phyloP scores from a whole-genome alignment of 2,329 filamentous ascomycete genomes.

The Raffaelea arxii region DNA sequence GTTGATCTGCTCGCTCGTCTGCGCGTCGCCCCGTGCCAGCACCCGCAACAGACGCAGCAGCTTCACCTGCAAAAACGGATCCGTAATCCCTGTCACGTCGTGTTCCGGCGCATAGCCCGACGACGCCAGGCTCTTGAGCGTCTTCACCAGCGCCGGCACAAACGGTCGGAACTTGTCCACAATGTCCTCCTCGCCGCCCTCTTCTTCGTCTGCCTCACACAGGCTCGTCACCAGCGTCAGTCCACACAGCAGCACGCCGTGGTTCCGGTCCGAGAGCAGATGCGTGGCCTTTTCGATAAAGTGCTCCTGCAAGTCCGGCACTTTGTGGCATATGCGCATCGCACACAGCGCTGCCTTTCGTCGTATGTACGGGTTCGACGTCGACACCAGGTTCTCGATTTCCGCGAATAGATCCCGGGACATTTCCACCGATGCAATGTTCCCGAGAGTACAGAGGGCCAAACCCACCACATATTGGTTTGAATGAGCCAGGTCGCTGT shows the following conservation, averaged over 20 bases:
- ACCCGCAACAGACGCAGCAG: slow-evolving; percentile 80
- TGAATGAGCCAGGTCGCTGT: slow-evolving; percentile 85
- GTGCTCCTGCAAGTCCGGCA: slow-evolving; percentile 93
- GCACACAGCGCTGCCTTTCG: slow-evolving; percentile 97
- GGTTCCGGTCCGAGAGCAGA: slow-evolving; percentile 84
- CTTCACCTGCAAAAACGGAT: slow-evolving; percentile 96
- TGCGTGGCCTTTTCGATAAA: slow-evolving; percentile 90
- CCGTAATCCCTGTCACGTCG: slow-evolving; percentile 95
- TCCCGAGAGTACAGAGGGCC: slow-evolving; percentile 89
- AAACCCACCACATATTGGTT: slow-evolving; percentile 98
- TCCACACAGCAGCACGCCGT: slow-evolving; percentile 88
- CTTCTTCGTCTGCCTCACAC: slow-evolving; percentile 89
- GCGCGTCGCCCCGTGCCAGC: slow-evolving; percentile 72
- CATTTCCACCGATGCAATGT: slow-evolving; percentile 98
- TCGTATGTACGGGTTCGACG: slow-evolving; percentile 95
- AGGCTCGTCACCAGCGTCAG: slow-evolving; percentile 84
- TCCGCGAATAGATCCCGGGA: slow-evolving; percentile 93
- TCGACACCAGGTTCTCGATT: slow-evolving; percentile 84
- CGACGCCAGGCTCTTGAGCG: slow-evolving; percentile 82
- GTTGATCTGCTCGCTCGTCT: slow-evolving; percentile 95
- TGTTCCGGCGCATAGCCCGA: slow-evolving; percentile 97
- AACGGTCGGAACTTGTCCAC: slow-evolving; percentile 85
- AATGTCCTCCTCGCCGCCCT: slow-evolving; percentile 80
- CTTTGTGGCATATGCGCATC: slow-evolving; percentile 97
- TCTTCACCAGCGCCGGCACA: slow-evolving; percentile 77